Evolutionary conservation across 176 grass and related monocot species (phyloP).

Genomic region (Oryza rufipogon): DNA sequence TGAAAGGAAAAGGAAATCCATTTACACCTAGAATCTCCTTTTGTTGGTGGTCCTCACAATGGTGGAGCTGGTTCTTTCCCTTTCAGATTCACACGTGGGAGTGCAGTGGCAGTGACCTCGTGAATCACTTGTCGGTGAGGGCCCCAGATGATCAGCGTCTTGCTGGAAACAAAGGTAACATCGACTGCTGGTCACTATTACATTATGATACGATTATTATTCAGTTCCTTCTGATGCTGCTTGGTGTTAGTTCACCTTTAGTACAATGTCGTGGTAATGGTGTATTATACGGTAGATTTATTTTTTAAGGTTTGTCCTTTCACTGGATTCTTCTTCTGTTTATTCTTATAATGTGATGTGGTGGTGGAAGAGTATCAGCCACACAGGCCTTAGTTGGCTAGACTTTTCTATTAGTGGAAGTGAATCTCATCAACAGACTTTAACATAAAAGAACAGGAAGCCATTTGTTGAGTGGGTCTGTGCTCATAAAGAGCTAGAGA

Average conservation of each 20-base stretch:
- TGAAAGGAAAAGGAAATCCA: constrained; percentile 49
- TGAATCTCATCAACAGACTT: constrained; percentile 40
- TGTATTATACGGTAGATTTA: not conserved
- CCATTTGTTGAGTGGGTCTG: constrained; percentile 35
- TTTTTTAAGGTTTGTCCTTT: constrained; percentile 5
- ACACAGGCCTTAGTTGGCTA: constrained; percentile 1
- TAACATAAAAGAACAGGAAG: constrained; percentile 30
- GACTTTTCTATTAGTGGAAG: constrained; percentile 44
- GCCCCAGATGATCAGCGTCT: constrained; percentile 7
- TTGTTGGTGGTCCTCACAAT: constrained; percentile 30
- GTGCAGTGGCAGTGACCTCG: not conserved
- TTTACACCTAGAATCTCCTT: constrained; percentile 26
- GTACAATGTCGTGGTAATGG: not conserved
- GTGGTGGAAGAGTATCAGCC: constrained; percentile 19
- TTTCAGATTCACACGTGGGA: constrained; percentile 48
- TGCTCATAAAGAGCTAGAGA: constrained; percentile 28
- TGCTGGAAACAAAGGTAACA: not conserved
- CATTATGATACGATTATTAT: not conserved
- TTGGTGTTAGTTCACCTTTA: not conserved
- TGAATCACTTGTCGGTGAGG: constrained; percentile 7
- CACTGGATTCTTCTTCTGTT: constrained; percentile 28
- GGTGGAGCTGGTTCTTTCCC: constrained; percentile 48
- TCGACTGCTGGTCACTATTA: not conserved
- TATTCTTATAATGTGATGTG: not conserved
- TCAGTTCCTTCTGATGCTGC: not conserved